Base-by-base conservation (phyloP, 2,329 filamentous ascomycete species). In the Sclerotinia sclerotiorum region DNA sequence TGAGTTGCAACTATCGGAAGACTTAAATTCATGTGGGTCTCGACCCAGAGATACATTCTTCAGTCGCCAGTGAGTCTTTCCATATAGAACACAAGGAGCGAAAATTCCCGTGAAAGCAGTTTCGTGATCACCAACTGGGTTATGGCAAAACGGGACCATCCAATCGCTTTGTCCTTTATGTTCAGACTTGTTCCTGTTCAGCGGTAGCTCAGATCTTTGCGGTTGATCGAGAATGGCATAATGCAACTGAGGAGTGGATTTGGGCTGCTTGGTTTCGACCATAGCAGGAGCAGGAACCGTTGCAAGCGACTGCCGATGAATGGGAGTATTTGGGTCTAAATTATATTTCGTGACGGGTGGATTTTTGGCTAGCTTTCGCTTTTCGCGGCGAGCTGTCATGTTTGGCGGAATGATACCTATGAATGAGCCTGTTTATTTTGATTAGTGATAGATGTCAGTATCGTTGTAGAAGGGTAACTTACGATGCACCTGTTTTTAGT, bases 51-150 rank as follows among this genome's bases (percentile, higher is more conserved):
- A 73, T 57, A 79, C 78, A 60, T 77, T 78, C 1, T 76, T 73
- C 2, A 83, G 74, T 10, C 82, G 78, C 74, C 82, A 80, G 19
- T 81, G 75, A 2, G 80, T 82, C 60, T 79, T 79, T 6, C 80
- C 79, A 70, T 81, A 81, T 10, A 82, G 68, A 4, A 80, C 74
- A 72, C 81, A 83, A 13, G 82, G 81, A 64, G 79, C 77, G 2
- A 67, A 39, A 2, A 48, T 27, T 5, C 54, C 65, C 19, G 19
- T 24, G 13, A 48, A 19, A 63, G 80, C 80, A 8, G 79, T 80
- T 0, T 73, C 72, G 0, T 75, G 60, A 73, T 82, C 77, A 61
- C 44, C 48, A 27, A 35, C 27, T 56, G 62, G 75, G 69, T 73
- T 75, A 58, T 60, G 75, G 73, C 80, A 82, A 78, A 76, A 81